A percentile compares a stretch with the other conserved stretches of the same genome.
phyloP scores from a whole-genome alignment of 306 rosid genomes.

The Cucurbita pepo region DNA sequence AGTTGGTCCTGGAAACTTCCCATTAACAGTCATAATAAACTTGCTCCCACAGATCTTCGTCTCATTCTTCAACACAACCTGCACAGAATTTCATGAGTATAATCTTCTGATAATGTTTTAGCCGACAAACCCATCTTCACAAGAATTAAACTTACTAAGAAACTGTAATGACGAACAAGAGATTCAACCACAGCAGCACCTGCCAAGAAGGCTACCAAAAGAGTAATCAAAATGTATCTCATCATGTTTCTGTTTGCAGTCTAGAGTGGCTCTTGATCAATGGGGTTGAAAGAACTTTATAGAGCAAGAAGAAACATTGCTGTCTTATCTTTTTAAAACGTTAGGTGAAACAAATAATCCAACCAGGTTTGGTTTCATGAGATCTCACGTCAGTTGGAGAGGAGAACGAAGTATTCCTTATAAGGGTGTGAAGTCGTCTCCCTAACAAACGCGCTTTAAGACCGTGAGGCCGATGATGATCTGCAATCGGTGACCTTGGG shows the following conservation, averaged over 20 bases:
- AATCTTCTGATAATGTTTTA: neutral
- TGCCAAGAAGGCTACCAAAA: conserved; percentile 31
- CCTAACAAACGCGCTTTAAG: too few species aligned
- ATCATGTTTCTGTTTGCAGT: neutral
- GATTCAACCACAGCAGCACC: conserved; percentile 23
- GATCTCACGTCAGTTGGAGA: too few species aligned
- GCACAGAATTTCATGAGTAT: neutral
- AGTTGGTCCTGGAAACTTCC: conserved; percentile 58
- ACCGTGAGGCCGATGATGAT: too few species aligned
- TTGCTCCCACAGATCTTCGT: conserved; percentile 53
- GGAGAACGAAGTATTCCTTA: too few species aligned
- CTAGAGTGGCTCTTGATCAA: neutral
- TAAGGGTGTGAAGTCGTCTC: too few species aligned
- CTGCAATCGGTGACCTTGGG: too few species aligned
- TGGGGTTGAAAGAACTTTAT: neutral
- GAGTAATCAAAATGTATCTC: conserved; percentile 2
- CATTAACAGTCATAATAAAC: conserved; percentile 35
- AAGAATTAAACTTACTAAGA: conserved; percentile 24
- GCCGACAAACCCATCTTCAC: neutral
- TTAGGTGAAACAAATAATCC: conserved; percentile 31
- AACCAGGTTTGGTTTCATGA: conserved; percentile 14
- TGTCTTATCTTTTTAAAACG: conserved; percentile 26
- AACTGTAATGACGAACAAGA: conserved; percentile 47
- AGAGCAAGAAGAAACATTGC: neutral
- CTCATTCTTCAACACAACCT: conserved; percentile 47